Evolutionary conservation across 345 rosid genomes (phyloP), one percentile per base, ranked within the genome.

Genomic region (Kandelia obovata): DNA sequence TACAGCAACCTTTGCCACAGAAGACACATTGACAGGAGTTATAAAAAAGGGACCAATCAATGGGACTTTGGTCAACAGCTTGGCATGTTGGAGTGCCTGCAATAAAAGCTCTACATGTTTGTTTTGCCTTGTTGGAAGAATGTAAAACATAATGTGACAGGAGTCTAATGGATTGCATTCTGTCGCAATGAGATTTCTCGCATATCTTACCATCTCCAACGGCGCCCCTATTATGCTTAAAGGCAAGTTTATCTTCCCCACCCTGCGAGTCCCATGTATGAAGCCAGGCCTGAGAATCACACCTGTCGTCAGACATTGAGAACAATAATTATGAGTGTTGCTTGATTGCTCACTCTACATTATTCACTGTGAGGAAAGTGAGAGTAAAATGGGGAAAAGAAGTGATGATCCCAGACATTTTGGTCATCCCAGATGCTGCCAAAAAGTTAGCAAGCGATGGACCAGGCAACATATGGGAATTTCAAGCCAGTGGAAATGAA

Each of bases 281-380:
- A 87, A 87, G 67, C 92, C 92, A 51, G 92, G 89, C 80, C 92
- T 82, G 16, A 87, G 65, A 76, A 77, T 69, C 55, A 79, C 71
- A 27, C 92, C 89, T 87, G 78, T 23, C 19, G 39, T 47, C 28
- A 37, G 46, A 52, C 32, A 25, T 53, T 67, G 11, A 25, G 28
- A 67, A 27, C 4, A 26, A 56, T 56, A 3, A 32, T 37, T 25
- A 19, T 9, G 11, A 25, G 39, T 17, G 37, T 21, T 27, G n/a
- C 1, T 53, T 63, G 21, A n/a, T 21, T 27, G n/a, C 1, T 53
- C 46, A 28, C 27, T 65, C 26, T 27, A 57, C 15, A 39, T 57
- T 39, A 51, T 56, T 67, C 43, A 17, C 17, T 25, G 2, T 1
- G 16, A 53, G 17, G 47, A 2, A 4, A 25, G 21, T 6, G 3